Base-by-base conservation (phyloP, 2,329 filamentous ascomycete genomes). In the Dactylonectria macrodidyma region DNA sequence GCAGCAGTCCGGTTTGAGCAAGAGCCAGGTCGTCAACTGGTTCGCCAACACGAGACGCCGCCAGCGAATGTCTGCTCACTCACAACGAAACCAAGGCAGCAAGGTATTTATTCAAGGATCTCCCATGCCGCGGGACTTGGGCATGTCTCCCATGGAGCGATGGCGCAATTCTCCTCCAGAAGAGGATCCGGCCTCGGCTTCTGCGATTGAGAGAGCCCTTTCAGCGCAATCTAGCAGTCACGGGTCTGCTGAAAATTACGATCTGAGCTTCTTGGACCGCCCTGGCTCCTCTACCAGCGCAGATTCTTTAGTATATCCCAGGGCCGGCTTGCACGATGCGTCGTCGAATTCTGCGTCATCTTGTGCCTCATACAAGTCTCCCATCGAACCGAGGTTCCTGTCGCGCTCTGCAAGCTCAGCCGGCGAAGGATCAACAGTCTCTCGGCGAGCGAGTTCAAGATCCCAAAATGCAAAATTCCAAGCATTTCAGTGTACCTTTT, bases 11-110 rank as follows among this genome's bases (percentile, higher is more conserved):
- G 85, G 84, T 1, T 79, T 87, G 16, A 85, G 81, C 22, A 78
- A 77, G 57, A 83, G 79, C 2, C 83, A 85, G 38, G 81, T 87
- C 3, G 76, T 82, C 24, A 85, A 85, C 59, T 87, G 85, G 85
- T 87, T 87, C 69, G 81, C 84, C 24, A 87, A 87, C 69, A 84
- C 84, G 1, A 79, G 85, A 22, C 81, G 86, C 8, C 84, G 85
- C 1, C 82, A 86, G 48, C 81, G 84, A 8, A 75, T 84, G 44
- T 73, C 78, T 44, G 44, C 74, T 44, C 76, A 76, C 22, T 74
- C 75, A 4, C 77, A 77, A 22, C 52, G 71, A 22, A 77, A 73
- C n/a, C 69, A 68, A n/a, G 73, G 65, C 3, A 68, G 54, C 38
- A 73, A 71, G 61, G 59, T 78, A 30, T 80, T 79, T 68, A 77